phyloP scores from a whole-genome alignment of 1,284 basidiomycete species.

The Cryptococcus sp. region DNA sequence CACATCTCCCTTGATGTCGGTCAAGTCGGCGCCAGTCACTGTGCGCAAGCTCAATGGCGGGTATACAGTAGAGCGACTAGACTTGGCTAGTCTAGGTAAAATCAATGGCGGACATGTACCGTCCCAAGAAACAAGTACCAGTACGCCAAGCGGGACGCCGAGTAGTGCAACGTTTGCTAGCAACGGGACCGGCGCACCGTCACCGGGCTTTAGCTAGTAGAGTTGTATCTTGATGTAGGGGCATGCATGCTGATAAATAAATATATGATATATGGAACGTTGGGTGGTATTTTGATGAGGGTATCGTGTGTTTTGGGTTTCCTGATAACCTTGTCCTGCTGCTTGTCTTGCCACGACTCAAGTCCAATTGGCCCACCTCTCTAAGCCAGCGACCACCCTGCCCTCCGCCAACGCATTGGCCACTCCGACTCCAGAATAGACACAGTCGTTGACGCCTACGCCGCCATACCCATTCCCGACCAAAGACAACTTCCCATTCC shows the following conservation, averaged over 20 bases:
- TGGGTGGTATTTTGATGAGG: no score
- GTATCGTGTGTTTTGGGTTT: no score
- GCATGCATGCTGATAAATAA: no score
- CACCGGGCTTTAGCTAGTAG: no score
- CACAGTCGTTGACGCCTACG: constrained; percentile 87
- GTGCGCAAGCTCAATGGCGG: constrained; percentile 11
- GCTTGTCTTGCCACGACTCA: background rate
- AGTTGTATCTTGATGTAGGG: no score
- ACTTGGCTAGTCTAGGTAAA: constrained; percentile 11
- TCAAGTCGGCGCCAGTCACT: constrained; percentile 10
- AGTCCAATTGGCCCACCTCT: constrained; percentile 32
- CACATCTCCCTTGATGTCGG: background rate
- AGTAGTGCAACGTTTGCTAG: no score
- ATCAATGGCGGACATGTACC: no score
- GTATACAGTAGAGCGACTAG: constrained; percentile 15
- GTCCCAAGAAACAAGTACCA: no score
- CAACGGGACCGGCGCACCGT: no score
- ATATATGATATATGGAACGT: no score
- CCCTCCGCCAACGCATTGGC: constrained; percentile 32
- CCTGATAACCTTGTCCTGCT: no score
- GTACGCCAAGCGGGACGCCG: no score
- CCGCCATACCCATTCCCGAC: constrained; percentile 85
- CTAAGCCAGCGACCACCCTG: constrained; percentile 44
- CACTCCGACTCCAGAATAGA: constrained; percentile 65
- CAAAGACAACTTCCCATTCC: constrained; percentile 67